These are phyloP conservation scores for Hypoxylon crocopeplum DNA, from an alignment of 495 filamentous ascomycete genomes.

Conservation along the genomic window DNA sequence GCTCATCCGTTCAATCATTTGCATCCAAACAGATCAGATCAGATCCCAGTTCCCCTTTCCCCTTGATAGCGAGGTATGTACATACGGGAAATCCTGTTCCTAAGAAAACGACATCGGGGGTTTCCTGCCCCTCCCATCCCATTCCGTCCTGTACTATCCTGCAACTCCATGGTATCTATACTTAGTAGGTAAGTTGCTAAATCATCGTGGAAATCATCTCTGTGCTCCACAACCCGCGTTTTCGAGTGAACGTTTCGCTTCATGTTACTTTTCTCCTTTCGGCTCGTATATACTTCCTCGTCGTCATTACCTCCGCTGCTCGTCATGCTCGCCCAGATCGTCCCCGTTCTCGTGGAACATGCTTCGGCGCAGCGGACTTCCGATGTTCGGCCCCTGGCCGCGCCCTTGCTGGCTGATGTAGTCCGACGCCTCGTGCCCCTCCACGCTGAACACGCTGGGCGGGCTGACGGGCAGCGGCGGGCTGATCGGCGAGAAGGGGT, in stretches of 20 bases:
- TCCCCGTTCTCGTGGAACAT: conserved; percentile 47
- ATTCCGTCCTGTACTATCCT: background rate
- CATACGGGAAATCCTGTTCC: background rate
- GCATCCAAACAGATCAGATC: background rate
- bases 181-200: too few species aligned
- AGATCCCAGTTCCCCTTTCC: too few species aligned
- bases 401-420: conserved; percentile 35
- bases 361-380: conserved; percentile 42
- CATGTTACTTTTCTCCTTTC: background rate
- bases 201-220: background rate
- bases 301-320: background rate
- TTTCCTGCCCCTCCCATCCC: background rate
- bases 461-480: conserved; percentile 33
- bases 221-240: too few species aligned
- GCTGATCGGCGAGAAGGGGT: background rate
- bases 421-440: conserved; percentile 27
- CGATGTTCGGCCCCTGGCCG: background rate
- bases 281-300: background rate
- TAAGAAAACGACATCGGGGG: too few species aligned
- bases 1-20: background rate
- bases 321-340: conserved; percentile 35
- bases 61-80: background rate
- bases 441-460: conserved; percentile 24
- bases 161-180: conserved; percentile 22
- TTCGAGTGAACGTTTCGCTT: too few species aligned